Evolutionary conservation across 202 grass and related monocot genomes (phyloP).

Genomic region (Digitaria exilis): DNA sequence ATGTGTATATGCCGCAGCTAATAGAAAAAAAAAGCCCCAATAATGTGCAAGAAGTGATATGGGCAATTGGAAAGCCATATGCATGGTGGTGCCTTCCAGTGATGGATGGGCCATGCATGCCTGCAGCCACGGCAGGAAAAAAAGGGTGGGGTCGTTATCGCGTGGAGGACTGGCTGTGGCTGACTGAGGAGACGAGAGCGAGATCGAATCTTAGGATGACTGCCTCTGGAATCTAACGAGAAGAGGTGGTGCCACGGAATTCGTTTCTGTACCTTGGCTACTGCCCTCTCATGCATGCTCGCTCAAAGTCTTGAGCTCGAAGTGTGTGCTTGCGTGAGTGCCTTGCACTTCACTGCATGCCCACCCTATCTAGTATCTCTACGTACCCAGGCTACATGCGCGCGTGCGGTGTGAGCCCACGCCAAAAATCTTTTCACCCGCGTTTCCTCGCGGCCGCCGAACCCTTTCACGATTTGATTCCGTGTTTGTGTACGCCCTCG

Average conservation of each 20-base stretch:
- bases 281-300: not conserved
- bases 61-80: not conserved
- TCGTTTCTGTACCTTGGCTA: not conserved
- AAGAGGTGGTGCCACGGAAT: conserved; percentile 19
- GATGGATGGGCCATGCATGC: not conserved
- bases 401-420: no score
- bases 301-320: not conserved
- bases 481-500: no score
- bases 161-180: conserved; percentile 9
- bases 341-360: not conserved
- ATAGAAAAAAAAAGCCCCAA: not conserved
- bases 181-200: not conserved
- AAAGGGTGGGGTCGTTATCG: conserved; percentile 42
- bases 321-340: not conserved
- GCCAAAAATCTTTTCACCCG: no score
- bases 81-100: not conserved
- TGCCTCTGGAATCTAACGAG: conserved; percentile 44
- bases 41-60: not conserved
- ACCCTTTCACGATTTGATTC: no score
- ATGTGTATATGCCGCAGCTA: not conserved
- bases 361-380: no score
- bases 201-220: conserved; percentile 47
- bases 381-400: no score
- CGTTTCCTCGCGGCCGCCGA: no score
- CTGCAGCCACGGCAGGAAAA: not conserved